Conservation (phyloP, 106 monocot genomes). For the Narthecium ossifragum region DNA sequence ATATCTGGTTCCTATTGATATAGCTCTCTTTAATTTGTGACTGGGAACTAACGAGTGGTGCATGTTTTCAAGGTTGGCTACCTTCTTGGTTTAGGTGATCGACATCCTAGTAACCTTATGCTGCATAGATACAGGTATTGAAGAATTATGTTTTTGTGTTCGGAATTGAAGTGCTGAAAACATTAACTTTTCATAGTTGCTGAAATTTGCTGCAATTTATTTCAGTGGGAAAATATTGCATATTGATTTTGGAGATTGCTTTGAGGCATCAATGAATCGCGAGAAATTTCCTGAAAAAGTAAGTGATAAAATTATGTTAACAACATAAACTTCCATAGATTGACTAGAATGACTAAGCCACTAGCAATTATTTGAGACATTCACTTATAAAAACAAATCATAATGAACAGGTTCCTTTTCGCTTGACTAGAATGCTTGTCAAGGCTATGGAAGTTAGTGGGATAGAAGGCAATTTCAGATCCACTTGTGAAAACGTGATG, state of each 20-base stretch:
- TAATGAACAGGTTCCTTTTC: slow-evolving; percentile 92
- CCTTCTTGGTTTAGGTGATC: slow-evolving; percentile 93
- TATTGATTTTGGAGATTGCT: slow-evolving; percentile 99
- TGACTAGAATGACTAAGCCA: no score
- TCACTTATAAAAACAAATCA: no score
- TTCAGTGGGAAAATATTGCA: slow-evolving; percentile 97
- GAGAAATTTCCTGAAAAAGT: slow-evolving; percentile 99
- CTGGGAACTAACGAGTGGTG: no score
- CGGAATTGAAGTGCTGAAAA: neutral
- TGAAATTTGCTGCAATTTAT: neutral
- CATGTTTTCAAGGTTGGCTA: slow-evolving; percentile 85
- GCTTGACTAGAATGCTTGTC: slow-evolving; percentile 98
- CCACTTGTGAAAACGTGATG: slow-evolving; percentile 99
- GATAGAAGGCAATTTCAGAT: slow-evolving; percentile 96
- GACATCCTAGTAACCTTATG: slow-evolving; percentile 99
- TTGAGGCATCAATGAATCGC: slow-evolving; percentile 98
- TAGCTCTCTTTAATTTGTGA: no score
- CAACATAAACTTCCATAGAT: no score
- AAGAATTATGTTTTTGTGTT: neutral
- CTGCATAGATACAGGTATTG: slow-evolving; percentile 81
- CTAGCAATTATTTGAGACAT: no score
- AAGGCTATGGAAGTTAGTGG: slow-evolving; percentile 99
- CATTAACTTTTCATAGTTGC: neutral
- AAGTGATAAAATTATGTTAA: no score
- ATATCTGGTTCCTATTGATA: neutral